Base-by-base conservation (phyloP, 1,139 yeast genomes). In the Kurtzmaniella quercitrusa region DNA sequence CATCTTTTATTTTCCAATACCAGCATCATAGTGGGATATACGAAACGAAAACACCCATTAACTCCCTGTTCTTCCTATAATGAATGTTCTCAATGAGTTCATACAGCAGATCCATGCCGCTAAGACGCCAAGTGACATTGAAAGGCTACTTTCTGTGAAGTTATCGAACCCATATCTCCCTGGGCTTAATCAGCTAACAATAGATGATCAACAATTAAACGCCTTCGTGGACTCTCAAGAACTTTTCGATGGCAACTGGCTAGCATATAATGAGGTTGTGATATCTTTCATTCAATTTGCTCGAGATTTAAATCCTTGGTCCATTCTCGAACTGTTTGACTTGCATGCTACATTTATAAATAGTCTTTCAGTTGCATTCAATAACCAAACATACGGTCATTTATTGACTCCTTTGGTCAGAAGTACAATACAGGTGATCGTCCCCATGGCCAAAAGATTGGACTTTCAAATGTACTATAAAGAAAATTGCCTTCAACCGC, bases 301-400 rank as follows among this genome's bases (percentile, higher is more conserved):
- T 36, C 63, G 75, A 38, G 81, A 80, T 47, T 59, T 84, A 39
- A 76, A 84, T 49, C 88, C 93, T 0, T 66, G 77, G 68, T 76
- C 86, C 2, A 49, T 71, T 2, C 57, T 74, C 8, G 72, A 68
- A 28, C 78, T 87, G 12, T 84, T 82, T 53, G 89, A 84, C 53
- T 60, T 80, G 34, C 73, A 78, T 49, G 69, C 82, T 5, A 62
- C 63, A 20, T 80, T 68, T 50, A 59, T 79, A 38, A 76, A 76
- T 43, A 78, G 78, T 46, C 56, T 84, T 36, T 74, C 85, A 9
- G 63, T 76, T 5, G 85, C 88, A 1, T 78, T 84, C 53, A 69
- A 72, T 50, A 80, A 82, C 51, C 63, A 60, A 41, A 62, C 60
- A n/a, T 61, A 68, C 28, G 88, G 87, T 3, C 66, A 69, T 33